These are phyloP conservation scores for Sicyos baderoa DNA, from an alignment of 306 rosid species.

Conservation along the genomic window DNA sequence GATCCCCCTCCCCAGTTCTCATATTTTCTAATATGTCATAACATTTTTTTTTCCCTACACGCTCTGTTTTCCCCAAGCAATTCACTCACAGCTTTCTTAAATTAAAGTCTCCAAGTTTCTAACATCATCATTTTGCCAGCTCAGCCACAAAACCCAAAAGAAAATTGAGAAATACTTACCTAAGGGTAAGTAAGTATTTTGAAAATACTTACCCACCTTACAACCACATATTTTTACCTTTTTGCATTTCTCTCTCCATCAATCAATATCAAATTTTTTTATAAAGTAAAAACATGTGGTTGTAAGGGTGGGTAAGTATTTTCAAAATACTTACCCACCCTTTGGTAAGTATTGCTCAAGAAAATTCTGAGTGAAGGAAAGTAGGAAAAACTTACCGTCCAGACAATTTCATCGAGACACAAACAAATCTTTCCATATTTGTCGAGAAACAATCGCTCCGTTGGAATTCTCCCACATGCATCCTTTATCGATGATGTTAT, in stretches of 20 bases:
- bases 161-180: no score
- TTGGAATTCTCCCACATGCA: slow-evolving; percentile 78
- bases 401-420: slow-evolving; percentile 89
- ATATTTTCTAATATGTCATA: no score
- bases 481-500: slow-evolving; percentile 89
- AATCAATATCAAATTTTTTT: no score
- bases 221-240: no score
- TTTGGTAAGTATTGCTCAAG: no score
- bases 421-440: slow-evolving; percentile 89
- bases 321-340: no score
- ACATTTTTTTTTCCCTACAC: neutral
- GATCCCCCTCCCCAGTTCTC: no score
- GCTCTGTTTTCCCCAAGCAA: neutral
- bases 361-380: neutral
- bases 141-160: neutral
- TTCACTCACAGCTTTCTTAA: neutral
- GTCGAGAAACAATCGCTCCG: slow-evolving; percentile 86
- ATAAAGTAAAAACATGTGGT: no score
- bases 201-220: no score
- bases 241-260: no score
- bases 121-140: neutral
- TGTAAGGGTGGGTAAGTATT: no score
- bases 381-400: slow-evolving; percentile 55
- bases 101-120: neutral
- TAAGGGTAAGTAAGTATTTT: no score